Evolutionary conservation across 768 basidiomycete genomes (phyloP).

Genomic region (Gautieria morchelliformis): DNA sequence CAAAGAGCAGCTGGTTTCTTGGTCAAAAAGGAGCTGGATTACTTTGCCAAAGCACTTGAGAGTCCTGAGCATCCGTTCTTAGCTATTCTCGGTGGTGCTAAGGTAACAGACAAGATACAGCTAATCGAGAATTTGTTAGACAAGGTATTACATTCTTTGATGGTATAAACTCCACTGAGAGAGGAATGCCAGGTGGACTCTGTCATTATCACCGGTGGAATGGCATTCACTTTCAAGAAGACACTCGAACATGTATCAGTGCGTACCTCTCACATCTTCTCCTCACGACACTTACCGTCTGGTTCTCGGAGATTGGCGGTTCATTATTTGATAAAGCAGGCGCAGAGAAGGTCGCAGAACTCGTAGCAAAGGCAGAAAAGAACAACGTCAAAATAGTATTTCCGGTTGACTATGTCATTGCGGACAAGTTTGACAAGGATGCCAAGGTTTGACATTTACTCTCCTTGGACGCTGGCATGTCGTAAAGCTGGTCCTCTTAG

Average conservation of each 20-base stretch:
- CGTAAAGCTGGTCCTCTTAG: slow-evolving; percentile 25
- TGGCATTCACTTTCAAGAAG: slow-evolving; percentile 99
- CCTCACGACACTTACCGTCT: neutral
- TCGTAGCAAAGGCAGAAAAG: slow-evolving; percentile 86
- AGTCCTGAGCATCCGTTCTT: slow-evolving; percentile 92
- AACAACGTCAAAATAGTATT: slow-evolving; percentile 92
- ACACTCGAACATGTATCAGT: slow-evolving; percentile 71
- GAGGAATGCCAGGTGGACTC: slow-evolving; percentile 63
- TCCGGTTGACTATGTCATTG: slow-evolving; percentile 90
- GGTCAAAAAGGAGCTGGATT: slow-evolving; percentile 98
- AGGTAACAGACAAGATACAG: slow-evolving; percentile 98
- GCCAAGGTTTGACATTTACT: slow-evolving; percentile 49
- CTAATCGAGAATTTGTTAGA: slow-evolving; percentile 99
- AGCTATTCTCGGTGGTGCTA: slow-evolving; percentile 96
- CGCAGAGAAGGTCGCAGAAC: slow-evolving; percentile 68
- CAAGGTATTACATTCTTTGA: slow-evolving; percentile 45
- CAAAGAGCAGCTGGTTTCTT: slow-evolving; percentile 93
- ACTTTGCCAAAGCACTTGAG: slow-evolving; percentile 96
- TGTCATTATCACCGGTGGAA: slow-evolving; percentile 93
- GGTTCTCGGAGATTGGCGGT: slow-evolving; percentile 64
- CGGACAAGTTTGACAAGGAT: slow-evolving; percentile 91
- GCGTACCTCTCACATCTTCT: slow-evolving; percentile 15
- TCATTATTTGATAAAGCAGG: slow-evolving; percentile 91
- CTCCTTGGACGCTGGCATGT: neutral
- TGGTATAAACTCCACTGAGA: slow-evolving; percentile 1